Conservation (phyloP, 73 alveolate species). For the Breviolum minutum region DNA sequence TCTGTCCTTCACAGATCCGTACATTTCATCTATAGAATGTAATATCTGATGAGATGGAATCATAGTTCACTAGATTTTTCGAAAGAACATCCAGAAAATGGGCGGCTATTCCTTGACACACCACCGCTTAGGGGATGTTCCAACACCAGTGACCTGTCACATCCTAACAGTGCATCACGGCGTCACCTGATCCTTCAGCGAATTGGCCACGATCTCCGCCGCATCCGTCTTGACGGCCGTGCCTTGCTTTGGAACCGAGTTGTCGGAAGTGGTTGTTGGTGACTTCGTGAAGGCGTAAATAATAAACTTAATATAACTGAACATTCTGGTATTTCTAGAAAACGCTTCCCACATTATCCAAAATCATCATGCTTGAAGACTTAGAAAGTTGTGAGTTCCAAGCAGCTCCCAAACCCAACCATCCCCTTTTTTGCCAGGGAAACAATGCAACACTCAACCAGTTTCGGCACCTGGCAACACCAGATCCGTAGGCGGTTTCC, state of each 20-base stretch:
- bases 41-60: neutral
- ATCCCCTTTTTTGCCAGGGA: neutral
- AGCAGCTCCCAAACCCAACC: neutral
- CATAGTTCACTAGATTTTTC: neutral
- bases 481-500: conserved; percentile 75
- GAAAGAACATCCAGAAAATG: neutral
- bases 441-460: neutral
- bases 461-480: conserved; percentile 31
- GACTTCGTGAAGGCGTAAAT: too few relatives aligned
- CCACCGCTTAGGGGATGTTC: too few relatives aligned
- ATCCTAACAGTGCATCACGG: neutral
- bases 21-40: too few relatives aligned
- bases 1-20: too few relatives aligned
- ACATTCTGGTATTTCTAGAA: too few relatives aligned
- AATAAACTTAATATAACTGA: too few relatives aligned
- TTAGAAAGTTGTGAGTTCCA: neutral
- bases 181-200: conserved; percentile 11
- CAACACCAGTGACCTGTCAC: neutral
- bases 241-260: neutral
- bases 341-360: too few relatives aligned
- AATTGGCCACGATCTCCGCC: conserved; percentile 46
- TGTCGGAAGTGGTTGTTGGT: neutral
- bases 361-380: too few relatives aligned
- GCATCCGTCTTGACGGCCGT: neutral
- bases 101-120: neutral